Evolutionary conservation across 768 basidiomycete species (phyloP).

Genomic region (Crepidotus variabilis): DNA sequence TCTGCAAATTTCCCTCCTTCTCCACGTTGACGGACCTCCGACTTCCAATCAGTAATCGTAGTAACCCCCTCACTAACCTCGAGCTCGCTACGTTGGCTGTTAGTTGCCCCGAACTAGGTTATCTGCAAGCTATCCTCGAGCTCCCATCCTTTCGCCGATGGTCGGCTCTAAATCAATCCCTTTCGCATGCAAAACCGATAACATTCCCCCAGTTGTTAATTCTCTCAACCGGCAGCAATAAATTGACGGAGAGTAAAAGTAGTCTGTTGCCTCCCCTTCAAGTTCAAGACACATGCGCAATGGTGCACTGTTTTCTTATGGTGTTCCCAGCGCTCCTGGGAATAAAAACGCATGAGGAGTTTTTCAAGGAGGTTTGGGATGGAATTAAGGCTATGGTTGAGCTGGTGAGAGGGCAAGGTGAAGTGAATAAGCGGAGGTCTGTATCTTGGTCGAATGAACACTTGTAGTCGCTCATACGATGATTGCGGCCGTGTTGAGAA

Average conservation of each 20-base stretch:
- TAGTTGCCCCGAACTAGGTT: background rate
- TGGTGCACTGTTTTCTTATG: background rate
- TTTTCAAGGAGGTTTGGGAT: background rate
- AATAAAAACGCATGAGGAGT: background rate
- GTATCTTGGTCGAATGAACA: too few relatives aligned
- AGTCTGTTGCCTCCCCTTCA: background rate
- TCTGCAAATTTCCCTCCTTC: background rate
- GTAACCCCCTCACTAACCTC: background rate
- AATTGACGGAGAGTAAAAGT: background rate
- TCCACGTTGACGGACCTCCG: background rate
- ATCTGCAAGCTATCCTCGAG: background rate
- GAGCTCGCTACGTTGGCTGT: background rate
- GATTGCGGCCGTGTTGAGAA: too few relatives aligned
- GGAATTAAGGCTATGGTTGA: background rate
- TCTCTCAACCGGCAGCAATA: background rate
- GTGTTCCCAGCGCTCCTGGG: background rate
- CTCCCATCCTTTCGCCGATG: background rate
- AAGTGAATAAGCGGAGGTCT: too few relatives aligned
- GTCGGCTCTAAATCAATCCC: background rate
- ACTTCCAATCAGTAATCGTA: background rate
- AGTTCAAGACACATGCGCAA: background rate
- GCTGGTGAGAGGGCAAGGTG: background rate
- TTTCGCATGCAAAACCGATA: background rate
- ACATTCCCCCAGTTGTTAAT: background rate
- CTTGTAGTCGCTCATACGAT: too few relatives aligned